Conservation (phyloP, 345 rosid genomes). For the Pistacia integerrima region DNA sequence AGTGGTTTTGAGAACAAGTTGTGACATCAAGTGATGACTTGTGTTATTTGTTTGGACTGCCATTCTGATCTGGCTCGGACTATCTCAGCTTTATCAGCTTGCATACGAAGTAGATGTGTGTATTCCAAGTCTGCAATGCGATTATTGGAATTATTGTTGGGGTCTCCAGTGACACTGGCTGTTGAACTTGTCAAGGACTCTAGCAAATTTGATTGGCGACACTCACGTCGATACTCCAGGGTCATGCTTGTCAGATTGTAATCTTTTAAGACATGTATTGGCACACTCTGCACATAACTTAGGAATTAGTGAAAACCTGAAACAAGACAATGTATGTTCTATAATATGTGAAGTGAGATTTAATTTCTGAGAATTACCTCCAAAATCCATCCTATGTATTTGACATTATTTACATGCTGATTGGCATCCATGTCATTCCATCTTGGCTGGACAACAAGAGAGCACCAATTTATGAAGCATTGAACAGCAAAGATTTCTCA, state of each 20-base stretch:
- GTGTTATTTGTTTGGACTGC: conserved; percentile 35
- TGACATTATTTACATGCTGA: conserved; percentile 77
- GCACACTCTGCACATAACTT: conserved; percentile 52
- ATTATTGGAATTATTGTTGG: conserved; percentile 17
- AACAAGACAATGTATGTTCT: background rate
- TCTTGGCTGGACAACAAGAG: conserved; percentile 46
- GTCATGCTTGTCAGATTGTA: conserved; percentile 52
- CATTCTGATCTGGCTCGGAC: conserved; percentile 59
- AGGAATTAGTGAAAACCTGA: too few relatives aligned
- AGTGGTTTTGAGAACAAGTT: too few relatives aligned
- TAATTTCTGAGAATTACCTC: conserved; percentile 38
- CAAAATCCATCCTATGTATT: conserved; percentile 72
- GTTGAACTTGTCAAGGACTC: conserved; percentile 53
- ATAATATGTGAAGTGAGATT: background rate
- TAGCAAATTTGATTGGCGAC: conserved; percentile 52
- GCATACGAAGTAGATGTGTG: conserved; percentile 55
- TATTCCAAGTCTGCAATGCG: conserved; percentile 40
- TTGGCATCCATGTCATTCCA: conserved; percentile 77
- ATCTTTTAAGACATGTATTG: conserved; percentile 47
- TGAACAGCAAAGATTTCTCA: background rate
- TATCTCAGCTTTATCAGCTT: conserved; percentile 53
- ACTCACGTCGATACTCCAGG: conserved; percentile 63
- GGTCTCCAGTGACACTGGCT: conserved; percentile 23
- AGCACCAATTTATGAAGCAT: background rate
- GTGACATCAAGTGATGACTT: too few relatives aligned